These are phyloP conservation scores for Wickerhamiella domercqiae DNA, from an alignment of 805 yeast genomes.

Conservation along the genomic window DNA sequence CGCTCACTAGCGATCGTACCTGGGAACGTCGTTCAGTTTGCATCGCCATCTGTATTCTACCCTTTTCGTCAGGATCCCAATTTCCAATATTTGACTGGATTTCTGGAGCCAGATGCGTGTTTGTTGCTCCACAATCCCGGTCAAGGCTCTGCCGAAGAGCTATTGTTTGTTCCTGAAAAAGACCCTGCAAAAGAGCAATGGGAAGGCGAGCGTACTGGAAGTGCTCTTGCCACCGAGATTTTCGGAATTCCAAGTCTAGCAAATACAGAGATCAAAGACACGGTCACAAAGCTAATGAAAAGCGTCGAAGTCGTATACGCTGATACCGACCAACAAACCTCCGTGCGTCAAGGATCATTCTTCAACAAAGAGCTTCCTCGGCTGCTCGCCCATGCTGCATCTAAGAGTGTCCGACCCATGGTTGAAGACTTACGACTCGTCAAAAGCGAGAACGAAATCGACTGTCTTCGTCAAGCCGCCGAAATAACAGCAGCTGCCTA, in stretches of 20 bases:
- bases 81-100: slow-evolving; percentile 74
- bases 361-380: slow-evolving; percentile 15
- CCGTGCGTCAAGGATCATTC: slow-evolving; percentile 15
- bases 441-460: slow-evolving; percentile 64
- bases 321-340: slow-evolving; percentile 15
- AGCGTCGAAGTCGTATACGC: slow-evolving; percentile 13
- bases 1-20: slow-evolving; percentile 58
- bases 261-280: slow-evolving; percentile 14
- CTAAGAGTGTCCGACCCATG: slow-evolving; percentile 10
- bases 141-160: slow-evolving; percentile 27
- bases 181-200: slow-evolving; percentile 68
- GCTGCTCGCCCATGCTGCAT: slow-evolving; percentile 8
- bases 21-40: slow-evolving; percentile 57
- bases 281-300: slow-evolving; percentile 8
- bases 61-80: slow-evolving; percentile 88
- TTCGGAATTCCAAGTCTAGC: slow-evolving; percentile 77
- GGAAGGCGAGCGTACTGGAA: slow-evolving; percentile 91
- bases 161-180: slow-evolving; percentile 75
- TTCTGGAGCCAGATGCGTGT: slow-evolving; percentile 75
- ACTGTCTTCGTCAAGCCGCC: slow-evolving; percentile 69
- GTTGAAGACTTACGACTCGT: slow-evolving; percentile 33
- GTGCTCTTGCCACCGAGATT: slow-evolving; percentile 60
- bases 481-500: slow-evolving; percentile 70
- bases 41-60: slow-evolving; percentile 83
- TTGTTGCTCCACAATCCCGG: slow-evolving; percentile 36